phyloP scores from a whole-genome alignment of 1,139 yeast genomes.

The Suhomyces wounanorum region DNA sequence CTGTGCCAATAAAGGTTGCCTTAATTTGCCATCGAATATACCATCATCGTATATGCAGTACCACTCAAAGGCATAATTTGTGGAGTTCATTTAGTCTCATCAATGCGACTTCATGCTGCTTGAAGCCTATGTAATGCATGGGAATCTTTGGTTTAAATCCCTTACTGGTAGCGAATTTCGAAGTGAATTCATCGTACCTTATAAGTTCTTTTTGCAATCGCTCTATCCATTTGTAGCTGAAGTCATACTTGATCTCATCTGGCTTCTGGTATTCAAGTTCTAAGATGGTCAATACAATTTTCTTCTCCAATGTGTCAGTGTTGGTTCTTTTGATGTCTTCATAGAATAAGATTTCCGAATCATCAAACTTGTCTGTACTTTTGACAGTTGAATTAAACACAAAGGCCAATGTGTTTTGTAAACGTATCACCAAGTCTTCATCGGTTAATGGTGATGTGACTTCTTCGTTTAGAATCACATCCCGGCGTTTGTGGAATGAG shows the following conservation, averaged over 20 bases:
- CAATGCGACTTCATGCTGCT: constrained; percentile 31
- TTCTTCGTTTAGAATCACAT: constrained; percentile 13
- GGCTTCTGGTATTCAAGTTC: constrained; percentile 35
- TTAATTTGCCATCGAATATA: not conserved
- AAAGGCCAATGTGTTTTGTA: constrained; percentile 39
- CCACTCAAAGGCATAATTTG: constrained; percentile 25
- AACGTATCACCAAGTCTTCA: constrained; percentile 25
- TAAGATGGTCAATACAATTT: constrained; percentile 33
- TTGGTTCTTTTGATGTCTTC: constrained; percentile 23
- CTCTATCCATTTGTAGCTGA: constrained; percentile 30
- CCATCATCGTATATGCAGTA: not conserved
- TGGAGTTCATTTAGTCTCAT: constrained; percentile 38
- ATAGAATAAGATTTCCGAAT: constrained; percentile 22
- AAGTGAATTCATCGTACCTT: constrained; percentile 5
- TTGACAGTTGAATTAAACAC: constrained; percentile 42
- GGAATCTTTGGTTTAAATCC: constrained; percentile 7
- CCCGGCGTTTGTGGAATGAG: constrained; percentile 24
- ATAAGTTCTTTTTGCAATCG: constrained; percentile 4
- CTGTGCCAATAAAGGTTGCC: constrained; percentile 3
- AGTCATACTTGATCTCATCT: constrained; percentile 32
- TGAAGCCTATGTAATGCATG: constrained; percentile 25
- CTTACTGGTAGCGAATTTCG: constrained; percentile 1
- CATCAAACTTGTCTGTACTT: constrained; percentile 16
- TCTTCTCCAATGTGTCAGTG: constrained; percentile 28
- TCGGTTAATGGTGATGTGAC: constrained; percentile 10